A percentile compares a stretch with the other conserved stretches of the same genome.
phyloP scores from a whole-genome alignment of 441 rosid genomes.

The Euphorbia corollata region DNA sequence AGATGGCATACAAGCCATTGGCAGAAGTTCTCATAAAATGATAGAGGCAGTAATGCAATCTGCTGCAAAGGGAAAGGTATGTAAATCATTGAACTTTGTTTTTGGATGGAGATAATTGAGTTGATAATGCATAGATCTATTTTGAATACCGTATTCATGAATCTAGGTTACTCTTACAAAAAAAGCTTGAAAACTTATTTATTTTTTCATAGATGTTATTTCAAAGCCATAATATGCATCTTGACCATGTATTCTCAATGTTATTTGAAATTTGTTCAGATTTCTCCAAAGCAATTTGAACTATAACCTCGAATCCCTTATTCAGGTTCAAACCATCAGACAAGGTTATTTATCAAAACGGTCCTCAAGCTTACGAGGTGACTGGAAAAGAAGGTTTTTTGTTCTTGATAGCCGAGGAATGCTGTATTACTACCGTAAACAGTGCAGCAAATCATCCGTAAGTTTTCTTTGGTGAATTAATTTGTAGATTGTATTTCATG shows the following conservation, averaged over 20 bases:
- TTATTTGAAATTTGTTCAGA: background rate
- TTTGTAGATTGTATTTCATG: slow-evolving; percentile 11
- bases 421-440: slow-evolving; percentile 95
- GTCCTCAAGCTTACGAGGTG: slow-evolving; percentile 91
- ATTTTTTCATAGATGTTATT: background rate
- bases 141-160: no score
- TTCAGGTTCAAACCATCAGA: slow-evolving; percentile 93
- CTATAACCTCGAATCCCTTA: background rate
- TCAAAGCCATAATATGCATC: background rate
- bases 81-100: slow-evolving; percentile 9
- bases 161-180: background rate
- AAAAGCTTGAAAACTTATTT: background rate
- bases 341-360: slow-evolving; percentile 98
- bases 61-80: slow-evolving; percentile 96
- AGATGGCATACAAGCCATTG: slow-evolving; percentile 96
- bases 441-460: slow-evolving; percentile 79
- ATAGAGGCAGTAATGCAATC: slow-evolving; percentile 99
- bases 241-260: background rate
- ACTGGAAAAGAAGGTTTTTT: slow-evolving; percentile 98
- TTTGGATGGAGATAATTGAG: background rate
- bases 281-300: background rate
- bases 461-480: slow-evolving; percentile 30
- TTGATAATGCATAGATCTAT: background rate
- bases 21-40: slow-evolving; percentile 99
- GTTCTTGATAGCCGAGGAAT: slow-evolving; percentile 98